Percentiles rank a stretch among this genome's conserved stretches.
phyloP scores from a whole-genome alignment of 78 protist species.

The Chrysochromulina tobinii region DNA sequence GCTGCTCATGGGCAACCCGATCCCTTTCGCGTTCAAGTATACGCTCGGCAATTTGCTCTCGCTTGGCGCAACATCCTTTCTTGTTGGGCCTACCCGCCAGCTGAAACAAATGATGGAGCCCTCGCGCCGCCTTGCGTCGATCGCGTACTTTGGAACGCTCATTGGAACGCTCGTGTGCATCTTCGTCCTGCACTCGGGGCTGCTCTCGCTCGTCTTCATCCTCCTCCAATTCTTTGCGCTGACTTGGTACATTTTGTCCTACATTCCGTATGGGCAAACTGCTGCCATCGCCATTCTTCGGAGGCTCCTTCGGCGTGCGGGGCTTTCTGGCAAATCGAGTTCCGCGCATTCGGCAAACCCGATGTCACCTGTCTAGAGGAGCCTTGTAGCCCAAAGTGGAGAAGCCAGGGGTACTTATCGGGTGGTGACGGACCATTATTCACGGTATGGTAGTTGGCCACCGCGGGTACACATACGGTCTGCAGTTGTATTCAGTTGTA shows the following conservation, averaged over 20 bases:
- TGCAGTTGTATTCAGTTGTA: too few relatives aligned
- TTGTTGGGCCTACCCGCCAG: neutral
- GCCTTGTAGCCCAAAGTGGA: too few relatives aligned
- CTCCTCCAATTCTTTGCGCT: neutral
- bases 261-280: slow-evolving; percentile 12
- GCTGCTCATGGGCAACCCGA: neutral
- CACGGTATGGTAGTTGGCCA: too few relatives aligned
- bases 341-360: too few relatives aligned
- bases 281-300: too few relatives aligned
- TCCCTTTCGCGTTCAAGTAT: neutral
- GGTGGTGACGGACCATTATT: too few relatives aligned
- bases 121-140: neutral
- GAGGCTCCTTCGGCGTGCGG: too few relatives aligned
- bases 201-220: neutral
- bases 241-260: neutral
- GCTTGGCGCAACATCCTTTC: neutral
- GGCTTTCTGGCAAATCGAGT: too few relatives aligned
- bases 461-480: too few relatives aligned
- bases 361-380: too few relatives aligned
- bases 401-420: too few relatives aligned
- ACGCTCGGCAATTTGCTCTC: neutral
- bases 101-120: neutral
- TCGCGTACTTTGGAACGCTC: neutral
- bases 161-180: neutral
- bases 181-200: neutral